A percentile compares a stretch with the other conserved stretches of the same genome.
Evolutionary conservation across 1,284 basidiomycete species (phyloP).

Genomic region (Salmacisia buchloeana): DNA sequence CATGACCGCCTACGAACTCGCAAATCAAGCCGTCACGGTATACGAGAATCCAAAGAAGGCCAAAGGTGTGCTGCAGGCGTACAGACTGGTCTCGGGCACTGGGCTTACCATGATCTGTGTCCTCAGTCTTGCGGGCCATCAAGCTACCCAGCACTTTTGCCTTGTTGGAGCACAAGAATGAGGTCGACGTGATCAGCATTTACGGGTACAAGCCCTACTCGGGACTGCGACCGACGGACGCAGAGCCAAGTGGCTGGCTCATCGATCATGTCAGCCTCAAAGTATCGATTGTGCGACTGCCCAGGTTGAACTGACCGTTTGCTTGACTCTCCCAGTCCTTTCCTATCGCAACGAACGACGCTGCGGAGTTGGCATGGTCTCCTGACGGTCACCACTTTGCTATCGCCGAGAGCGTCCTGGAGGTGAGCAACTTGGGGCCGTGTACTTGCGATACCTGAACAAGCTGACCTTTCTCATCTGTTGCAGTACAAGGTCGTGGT

Average conservation of each 20-base stretch:
- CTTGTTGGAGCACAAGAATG: background rate
- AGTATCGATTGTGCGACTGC: background rate
- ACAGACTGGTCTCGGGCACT: background rate
- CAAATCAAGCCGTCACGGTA: constrained; percentile 27
- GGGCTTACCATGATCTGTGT: background rate
- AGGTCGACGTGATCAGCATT: background rate
- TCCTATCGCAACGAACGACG: constrained; percentile 67
- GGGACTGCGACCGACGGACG: background rate
- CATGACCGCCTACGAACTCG: constrained; percentile 22
- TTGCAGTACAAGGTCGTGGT: constrained; percentile 72
- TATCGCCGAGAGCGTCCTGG: constrained; percentile 71
- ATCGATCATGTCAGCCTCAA: background rate
- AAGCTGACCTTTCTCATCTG: background rate
- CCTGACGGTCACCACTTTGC: constrained; percentile 74
- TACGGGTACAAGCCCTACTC: constrained; percentile 2
- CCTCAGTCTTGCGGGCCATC: background rate
- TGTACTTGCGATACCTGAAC: background rate
- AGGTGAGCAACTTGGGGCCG: constrained; percentile 56
- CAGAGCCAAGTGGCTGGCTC: constrained; percentile 1
- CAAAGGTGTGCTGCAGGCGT: constrained; percentile 8
- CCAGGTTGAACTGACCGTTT: background rate
- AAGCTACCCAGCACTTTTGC: background rate
- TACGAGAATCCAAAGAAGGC: constrained; percentile 28
- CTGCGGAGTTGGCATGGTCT: constrained; percentile 70
- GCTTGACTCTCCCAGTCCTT: constrained; percentile 62